phyloP scores from a whole-genome alignment of 139 green algal genomes.

The Microglena sp. region DNA sequence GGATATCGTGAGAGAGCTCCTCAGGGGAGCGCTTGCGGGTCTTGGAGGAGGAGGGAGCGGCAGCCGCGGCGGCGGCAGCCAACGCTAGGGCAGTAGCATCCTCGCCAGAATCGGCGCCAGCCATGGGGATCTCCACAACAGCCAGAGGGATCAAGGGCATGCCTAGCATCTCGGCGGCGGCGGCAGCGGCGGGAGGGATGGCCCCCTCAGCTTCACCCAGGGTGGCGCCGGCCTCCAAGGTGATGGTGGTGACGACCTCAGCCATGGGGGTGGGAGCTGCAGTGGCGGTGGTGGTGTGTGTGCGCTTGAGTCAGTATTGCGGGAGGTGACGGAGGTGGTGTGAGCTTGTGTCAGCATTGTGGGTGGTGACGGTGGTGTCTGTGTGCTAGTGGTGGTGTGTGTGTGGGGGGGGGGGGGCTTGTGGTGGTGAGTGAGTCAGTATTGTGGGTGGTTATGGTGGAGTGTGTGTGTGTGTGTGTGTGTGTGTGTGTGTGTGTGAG shows the following conservation, averaged over 20 bases:
- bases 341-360: background rate
- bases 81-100: no score
- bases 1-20: constrained; percentile 59
- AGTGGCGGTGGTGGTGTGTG: constrained; percentile 5
- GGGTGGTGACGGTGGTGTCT: background rate
- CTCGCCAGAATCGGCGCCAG: constrained; percentile 3
- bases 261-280: background rate
- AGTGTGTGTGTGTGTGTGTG: background rate
- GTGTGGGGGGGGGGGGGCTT: background rate
- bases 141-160: no score
- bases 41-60: background rate
- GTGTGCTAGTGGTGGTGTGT: background rate
- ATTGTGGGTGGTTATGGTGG: background rate
- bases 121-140: no score
- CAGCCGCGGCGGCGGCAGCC: constrained; percentile 5
- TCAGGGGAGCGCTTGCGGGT: constrained; percentile 43
- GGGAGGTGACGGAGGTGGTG: background rate
- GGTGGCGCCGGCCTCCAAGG: background rate
- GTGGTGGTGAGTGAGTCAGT: background rate
- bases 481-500: background rate
- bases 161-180: background rate
- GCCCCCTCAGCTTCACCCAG: no score
- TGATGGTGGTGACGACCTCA: background rate
- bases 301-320: constrained; percentile 1
- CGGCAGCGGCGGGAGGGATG: background rate